A percentile compares a stretch with the other conserved stretches of the same genome.
Evolutionary conservation across 2,329 filamentous ascomycete genomes (phyloP).

Genomic region (Fusarium liriodendri): DNA sequence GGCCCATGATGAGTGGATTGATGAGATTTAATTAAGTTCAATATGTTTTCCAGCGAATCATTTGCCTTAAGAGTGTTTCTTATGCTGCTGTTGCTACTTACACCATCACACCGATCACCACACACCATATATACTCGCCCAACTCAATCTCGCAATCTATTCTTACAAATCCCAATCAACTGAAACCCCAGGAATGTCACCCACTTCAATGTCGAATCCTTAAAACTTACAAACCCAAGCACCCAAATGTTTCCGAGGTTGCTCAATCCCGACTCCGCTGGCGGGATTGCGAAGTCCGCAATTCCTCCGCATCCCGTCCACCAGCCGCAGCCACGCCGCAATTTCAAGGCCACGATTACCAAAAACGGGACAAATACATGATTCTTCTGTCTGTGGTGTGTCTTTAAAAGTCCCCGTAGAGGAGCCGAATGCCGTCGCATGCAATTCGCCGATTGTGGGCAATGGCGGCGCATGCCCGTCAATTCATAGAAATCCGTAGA

Average conservation of each 20-base stretch:
- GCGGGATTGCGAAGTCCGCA: neutral
- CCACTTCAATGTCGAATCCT: neutral
- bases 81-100: neutral
- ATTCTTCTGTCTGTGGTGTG: accelerated
- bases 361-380: neutral
- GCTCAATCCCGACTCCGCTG: neutral
- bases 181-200: neutral
- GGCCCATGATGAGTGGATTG: neutral
- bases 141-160: neutral
- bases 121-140: neutral
- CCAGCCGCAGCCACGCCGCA: neutral
- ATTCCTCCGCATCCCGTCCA: neutral
- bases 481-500: neutral
- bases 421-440: neutral
- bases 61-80: neutral
- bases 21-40: neutral
- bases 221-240: neutral
- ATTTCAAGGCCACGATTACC: neutral
- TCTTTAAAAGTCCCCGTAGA: neutral
- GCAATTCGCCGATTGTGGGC: too few species aligned
- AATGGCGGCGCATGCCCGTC: neutral
- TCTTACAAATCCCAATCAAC: neutral
- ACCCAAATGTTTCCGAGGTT: neutral
- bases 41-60: accelerated
- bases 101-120: neutral